Evolutionary conservation across 2,329 filamentous ascomycete species (phyloP).

Genomic region (Claviceps sp.): DNA sequence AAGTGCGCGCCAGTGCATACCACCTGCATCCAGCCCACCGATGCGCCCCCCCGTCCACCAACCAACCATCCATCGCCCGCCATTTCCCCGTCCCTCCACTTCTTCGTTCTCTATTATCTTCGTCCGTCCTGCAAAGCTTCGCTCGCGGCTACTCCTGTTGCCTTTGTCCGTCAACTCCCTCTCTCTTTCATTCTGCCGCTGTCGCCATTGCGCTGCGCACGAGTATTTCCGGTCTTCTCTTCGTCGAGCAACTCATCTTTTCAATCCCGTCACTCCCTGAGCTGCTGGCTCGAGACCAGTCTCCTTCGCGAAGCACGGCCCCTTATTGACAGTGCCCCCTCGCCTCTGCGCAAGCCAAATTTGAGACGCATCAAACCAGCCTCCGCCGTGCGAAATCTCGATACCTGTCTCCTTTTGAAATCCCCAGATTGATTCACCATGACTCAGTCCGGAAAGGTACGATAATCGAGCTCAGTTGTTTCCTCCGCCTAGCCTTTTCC

Average conservation of each 20-base stretch:
- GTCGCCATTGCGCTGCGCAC: not conserved
- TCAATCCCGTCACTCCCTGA: not conserved
- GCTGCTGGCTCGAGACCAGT: not conserved
- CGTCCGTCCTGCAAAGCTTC: constrained; percentile 3
- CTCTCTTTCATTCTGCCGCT: constrained; percentile 1
- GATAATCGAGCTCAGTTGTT: not conserved
- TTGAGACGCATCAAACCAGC: constrained; percentile 1
- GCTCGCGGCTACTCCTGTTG: constrained; percentile 1
- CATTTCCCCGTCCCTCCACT: constrained; percentile 6
- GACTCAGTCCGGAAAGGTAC: constrained; percentile 24
- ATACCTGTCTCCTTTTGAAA: not conserved
- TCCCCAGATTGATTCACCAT: constrained; percentile 13
- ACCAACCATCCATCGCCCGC: constrained; percentile 4
- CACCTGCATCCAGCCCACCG: constrained; percentile 2
- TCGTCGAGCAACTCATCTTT: not conserved
- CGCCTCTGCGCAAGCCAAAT: constrained; percentile 9
- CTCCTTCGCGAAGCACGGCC: constrained; percentile 1
- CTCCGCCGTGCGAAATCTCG: constrained; percentile 5
- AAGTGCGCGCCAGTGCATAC: constrained; percentile 2
- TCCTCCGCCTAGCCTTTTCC: not conserved
- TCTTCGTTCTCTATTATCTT: constrained; percentile 7
- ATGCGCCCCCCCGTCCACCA: not conserved
- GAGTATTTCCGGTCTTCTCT: not conserved
- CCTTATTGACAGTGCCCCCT: constrained; percentile 1
- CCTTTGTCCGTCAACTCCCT: constrained; percentile 2